A percentile compares a stretch with the other conserved stretches of the same genome.
Conservation (phyloP, 805 yeast genomes). For the Wickerhamiella sergipiensis region DNA sequence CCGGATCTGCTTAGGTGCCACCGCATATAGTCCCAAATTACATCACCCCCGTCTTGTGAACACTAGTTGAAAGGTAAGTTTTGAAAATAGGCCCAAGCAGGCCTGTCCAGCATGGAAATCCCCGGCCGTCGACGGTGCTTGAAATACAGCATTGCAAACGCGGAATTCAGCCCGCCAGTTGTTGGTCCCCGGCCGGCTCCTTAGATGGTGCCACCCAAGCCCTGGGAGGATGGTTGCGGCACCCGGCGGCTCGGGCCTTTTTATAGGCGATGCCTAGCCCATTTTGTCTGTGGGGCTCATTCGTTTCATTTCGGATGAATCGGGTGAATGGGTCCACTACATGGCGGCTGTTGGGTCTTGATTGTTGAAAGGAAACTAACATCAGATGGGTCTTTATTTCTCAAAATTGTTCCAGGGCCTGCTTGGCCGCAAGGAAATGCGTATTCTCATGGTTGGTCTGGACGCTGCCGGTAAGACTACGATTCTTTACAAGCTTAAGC, state of each 20-base stretch:
- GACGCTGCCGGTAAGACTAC: slow-evolving; percentile 99
- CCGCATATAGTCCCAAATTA: not conserved
- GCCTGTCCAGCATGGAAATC: not conserved
- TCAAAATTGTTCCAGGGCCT: slow-evolving; percentile 90
- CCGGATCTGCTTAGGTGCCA: not conserved
- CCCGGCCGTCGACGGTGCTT: not conserved
- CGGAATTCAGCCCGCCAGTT: not conserved
- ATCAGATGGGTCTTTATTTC: slow-evolving; percentile 85
- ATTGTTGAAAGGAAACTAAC: not conserved
- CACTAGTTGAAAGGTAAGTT: not conserved
- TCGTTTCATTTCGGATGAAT: too few species aligned
- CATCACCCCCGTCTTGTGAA: not conserved
- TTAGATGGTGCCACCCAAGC: too few species aligned
- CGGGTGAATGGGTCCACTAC: too few species aligned
- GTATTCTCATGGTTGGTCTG: slow-evolving; percentile 95
- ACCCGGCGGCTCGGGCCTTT: too few species aligned
- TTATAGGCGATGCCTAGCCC: too few species aligned
- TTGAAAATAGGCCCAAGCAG: not conserved
- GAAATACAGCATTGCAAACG: not conserved
- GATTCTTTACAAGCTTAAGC: slow-evolving; percentile 83
- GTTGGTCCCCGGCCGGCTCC: too few species aligned
- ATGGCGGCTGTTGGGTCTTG: not conserved
- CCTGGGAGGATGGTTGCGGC: too few species aligned
- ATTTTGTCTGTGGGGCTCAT: too few species aligned
- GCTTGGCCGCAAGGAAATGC: slow-evolving; percentile 95